These are phyloP conservation scores for Xylariaceae sp. DNA, from an alignment of 2,329 filamentous ascomycete genomes.

Conservation along the genomic window DNA sequence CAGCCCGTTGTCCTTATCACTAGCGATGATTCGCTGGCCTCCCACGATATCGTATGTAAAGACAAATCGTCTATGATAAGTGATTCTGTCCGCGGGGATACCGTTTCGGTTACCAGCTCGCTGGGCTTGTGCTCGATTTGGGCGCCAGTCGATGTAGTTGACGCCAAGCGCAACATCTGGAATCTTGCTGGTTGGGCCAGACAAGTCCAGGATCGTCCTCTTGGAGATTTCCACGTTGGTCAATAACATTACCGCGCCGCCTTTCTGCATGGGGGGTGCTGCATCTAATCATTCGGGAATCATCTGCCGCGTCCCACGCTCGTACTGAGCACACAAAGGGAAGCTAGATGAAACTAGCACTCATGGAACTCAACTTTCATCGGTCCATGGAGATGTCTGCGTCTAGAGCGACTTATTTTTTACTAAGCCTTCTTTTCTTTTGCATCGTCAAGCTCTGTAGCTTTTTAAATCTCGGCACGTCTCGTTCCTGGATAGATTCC, in stretches of 20 bases:
- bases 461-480: neutral
- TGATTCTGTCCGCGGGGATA: slow-evolving; percentile 23
- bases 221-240: slow-evolving; percentile 15
- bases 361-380: slow-evolving; percentile 3
- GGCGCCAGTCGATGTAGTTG: too few relatives aligned
- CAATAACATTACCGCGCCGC: slow-evolving; percentile 1
- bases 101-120: neutral
- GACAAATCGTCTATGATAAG: slow-evolving; percentile 37
- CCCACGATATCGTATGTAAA: slow-evolving; percentile 15
- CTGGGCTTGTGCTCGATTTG: too few relatives aligned
- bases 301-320: too few relatives aligned
- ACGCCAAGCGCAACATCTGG: slow-evolving; percentile 3
- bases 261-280: neutral
- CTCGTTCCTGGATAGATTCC: neutral
- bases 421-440: neutral
- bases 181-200: too few relatives aligned
- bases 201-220: slow-evolving; percentile 7
- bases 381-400: slow-evolving; percentile 15
- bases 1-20: slow-evolving; percentile 34
- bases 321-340: neutral
- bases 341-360: neutral
- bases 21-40: slow-evolving; percentile 32
- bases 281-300: too few relatives aligned
- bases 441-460: neutral
- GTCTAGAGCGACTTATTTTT: neutral